These are phyloP conservation scores for Quercus phellos DNA, from an alignment of 331 rosid species.

Conservation along the genomic window DNA sequence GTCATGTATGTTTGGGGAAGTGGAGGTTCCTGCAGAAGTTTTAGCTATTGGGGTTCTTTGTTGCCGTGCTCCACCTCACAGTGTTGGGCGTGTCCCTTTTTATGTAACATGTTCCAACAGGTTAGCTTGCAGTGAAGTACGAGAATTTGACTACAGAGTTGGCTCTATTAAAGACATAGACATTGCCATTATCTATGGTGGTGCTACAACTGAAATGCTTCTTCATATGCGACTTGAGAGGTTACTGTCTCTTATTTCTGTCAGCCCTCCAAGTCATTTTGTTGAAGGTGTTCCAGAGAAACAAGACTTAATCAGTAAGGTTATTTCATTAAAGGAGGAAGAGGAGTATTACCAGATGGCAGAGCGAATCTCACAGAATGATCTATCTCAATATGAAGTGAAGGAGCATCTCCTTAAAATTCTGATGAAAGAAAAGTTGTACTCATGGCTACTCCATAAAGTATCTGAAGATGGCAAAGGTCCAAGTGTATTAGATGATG, in stretches of 20 bases:
- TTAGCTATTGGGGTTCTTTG: constrained; percentile 69
- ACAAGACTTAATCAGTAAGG: constrained; percentile 41
- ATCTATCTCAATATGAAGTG: constrained; percentile 33
- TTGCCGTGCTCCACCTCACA: constrained; percentile 71
- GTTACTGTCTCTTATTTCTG: constrained; percentile 46
- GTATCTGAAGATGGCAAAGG: constrained; percentile 72
- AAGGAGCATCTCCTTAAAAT: constrained; percentile 38
- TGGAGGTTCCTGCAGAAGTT: constrained; percentile 79
- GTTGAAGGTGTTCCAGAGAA: constrained; percentile 41
- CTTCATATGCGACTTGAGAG: constrained; percentile 48
- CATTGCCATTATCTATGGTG: constrained; percentile 28
- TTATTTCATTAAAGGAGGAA: constrained; percentile 64
- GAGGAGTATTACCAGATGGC: constrained; percentile 44
- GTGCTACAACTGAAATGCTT: constrained; percentile 33
- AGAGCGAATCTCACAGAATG: constrained; percentile 29
- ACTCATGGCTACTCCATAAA: constrained; percentile 77
- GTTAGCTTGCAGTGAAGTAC: constrained; percentile 87
- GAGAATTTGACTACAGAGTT: constrained; percentile 65
- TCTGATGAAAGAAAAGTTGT: constrained; percentile 67
- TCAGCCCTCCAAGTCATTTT: constrained; percentile 28
- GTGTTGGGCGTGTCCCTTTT: constrained; percentile 72
- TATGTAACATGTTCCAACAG: constrained; percentile 87
- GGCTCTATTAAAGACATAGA: constrained; percentile 43
- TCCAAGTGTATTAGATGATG: constrained; percentile 59
- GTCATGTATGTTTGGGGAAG: constrained; percentile 96